phyloP scores from a whole-genome alignment of 495 filamentous ascomycete species.

The Barbatosphaeria neglecta region DNA sequence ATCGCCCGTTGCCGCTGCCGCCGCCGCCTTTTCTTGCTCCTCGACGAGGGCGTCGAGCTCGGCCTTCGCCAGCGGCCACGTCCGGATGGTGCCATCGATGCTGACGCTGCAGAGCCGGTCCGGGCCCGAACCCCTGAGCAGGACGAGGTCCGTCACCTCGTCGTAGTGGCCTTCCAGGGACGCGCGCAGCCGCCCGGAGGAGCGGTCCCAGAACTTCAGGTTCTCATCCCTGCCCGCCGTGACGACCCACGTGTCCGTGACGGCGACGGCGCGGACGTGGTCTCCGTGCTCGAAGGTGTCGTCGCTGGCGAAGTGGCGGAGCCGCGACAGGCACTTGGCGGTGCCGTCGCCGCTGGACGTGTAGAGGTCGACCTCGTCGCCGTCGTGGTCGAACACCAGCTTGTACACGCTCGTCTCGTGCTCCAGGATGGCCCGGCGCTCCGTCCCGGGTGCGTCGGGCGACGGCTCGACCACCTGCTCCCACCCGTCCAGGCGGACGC shows the following conservation, averaged over 20 bases:
- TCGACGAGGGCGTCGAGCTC: slow-evolving; percentile 50
- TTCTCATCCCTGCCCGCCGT: slow-evolving; percentile 88
- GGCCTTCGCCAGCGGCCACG: slow-evolving; percentile 57
- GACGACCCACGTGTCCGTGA: slow-evolving; percentile 67
- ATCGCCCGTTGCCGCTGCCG: slow-evolving; percentile 14
- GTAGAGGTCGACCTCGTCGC: slow-evolving; percentile 66
- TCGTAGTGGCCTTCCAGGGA: slow-evolving; percentile 80
- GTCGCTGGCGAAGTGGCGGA: slow-evolving; percentile 54
- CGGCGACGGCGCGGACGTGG: slow-evolving; percentile 73
- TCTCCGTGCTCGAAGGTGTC: slow-evolving; percentile 69
- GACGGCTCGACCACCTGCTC: slow-evolving; percentile 31
- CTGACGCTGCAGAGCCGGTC: slow-evolving; percentile 60
- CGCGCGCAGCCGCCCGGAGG: slow-evolving; percentile 63
- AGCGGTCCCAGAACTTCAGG: slow-evolving; percentile 73
- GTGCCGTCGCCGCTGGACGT: slow-evolving; percentile 82
- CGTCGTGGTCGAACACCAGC: slow-evolving; percentile 47
- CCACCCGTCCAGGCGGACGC: slow-evolving; percentile 30
- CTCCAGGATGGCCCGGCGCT: slow-evolving; percentile 51
- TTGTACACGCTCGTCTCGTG: slow-evolving; percentile 88
- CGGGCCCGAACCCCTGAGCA: slow-evolving; percentile 36
- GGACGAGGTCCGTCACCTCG: slow-evolving; percentile 70
- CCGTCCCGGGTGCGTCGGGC: slow-evolving; percentile 24
- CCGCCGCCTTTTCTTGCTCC: slow-evolving; percentile 33
- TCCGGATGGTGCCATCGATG: slow-evolving; percentile 79
- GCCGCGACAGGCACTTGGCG: slow-evolving; percentile 58